These are phyloP conservation scores for Neurospora sp. DNA, from an alignment of 2,329 filamentous ascomycete species.

Conservation along the genomic window DNA sequence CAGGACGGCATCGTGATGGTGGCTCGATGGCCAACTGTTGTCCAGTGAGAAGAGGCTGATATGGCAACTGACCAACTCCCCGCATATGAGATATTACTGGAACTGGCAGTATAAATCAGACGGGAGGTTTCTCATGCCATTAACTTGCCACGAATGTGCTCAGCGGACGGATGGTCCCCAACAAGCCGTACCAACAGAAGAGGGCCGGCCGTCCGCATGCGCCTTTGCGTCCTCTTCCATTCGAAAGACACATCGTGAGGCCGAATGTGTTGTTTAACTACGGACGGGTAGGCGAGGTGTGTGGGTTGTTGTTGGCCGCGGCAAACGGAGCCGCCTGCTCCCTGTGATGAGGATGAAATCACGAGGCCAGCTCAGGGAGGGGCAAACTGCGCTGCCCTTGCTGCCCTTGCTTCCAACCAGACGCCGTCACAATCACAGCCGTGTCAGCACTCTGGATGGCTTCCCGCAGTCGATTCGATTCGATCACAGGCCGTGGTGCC, in stretches of 20 bases:
- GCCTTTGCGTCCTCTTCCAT: not conserved
- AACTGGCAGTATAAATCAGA: not conserved
- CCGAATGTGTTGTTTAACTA: not conserved
- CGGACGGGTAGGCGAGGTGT: not conserved
- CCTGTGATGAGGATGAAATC: slow-evolving; percentile 18
- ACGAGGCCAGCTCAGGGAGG: slow-evolving; percentile 18
- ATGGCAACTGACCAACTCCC: not conserved
- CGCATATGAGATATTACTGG: not conserved
- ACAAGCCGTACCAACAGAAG: not conserved
- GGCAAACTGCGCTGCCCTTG: slow-evolving; percentile 3
- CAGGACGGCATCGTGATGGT: not conserved
- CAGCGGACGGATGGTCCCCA: not conserved
- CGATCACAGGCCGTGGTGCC: slow-evolving; percentile 13
- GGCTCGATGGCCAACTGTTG: not conserved
- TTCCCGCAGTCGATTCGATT: slow-evolving; percentile 16
- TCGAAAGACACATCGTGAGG: not conserved
- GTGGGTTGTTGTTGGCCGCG: slow-evolving; percentile 7
- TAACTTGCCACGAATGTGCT: not conserved
- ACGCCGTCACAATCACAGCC: slow-evolving; percentile 9
- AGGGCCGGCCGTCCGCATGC: not conserved
- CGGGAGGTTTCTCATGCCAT: not conserved
- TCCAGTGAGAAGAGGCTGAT: not conserved
- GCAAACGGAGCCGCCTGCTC: slow-evolving; percentile 11
- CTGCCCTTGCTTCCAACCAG: slow-evolving; percentile 5
- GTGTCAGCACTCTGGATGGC: slow-evolving; percentile 17